Base-by-base conservation (phyloP, 495 filamentous ascomycete genomes). In the Penicillium bovifimosum region DNA sequence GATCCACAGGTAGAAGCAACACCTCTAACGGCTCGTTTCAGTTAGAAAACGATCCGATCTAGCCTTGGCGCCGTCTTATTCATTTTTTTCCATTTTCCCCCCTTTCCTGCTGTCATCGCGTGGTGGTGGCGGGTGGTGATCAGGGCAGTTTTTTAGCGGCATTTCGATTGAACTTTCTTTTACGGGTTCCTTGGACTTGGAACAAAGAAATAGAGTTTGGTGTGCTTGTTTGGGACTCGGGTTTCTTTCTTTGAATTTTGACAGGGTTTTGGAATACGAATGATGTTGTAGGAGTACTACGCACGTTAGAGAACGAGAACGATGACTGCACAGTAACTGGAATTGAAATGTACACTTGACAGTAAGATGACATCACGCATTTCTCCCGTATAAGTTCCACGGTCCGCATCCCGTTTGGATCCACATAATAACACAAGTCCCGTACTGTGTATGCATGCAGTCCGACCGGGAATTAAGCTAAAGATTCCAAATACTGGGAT, bases 1-100 rank as follows among this genome's bases (percentile, higher is more conserved):
- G 31, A 36, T 17, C 43, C 43, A 46, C 42, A 29, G 9, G 10
- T 9, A 24, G 29, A 33, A 45, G 14, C 42, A 10, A 47, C n/a
- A 27, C 14, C 43, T 13, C 3, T 33, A 47, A 47, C 45, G 45
- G 45, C 45, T 47, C 17, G 42, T 45, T 45, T 45, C 42, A 44
- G 26, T 11, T 20, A 45, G 20, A 10, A 42, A 28, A 42, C 20
- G 35, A 50, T 41, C 26, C 6, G 47, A 50, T 50, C 40, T 26
- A 17, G 28, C 9, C 50, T 52, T 52, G 50, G 50, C 50, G 33
- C 50, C 50, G 50, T 45, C 44, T 48, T 28, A 5, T 34, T 11
- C 28, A 24, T 11, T 38, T n/a, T 44, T 36, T 45, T 52, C 39
- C 16, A 9, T 24, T 11, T 38, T n/a, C 31, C 27, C 20, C 40